Evolutionary conservation across 2,329 filamentous ascomycete genomes (phyloP).

Genomic region (Xylariaceae sp.): DNA sequence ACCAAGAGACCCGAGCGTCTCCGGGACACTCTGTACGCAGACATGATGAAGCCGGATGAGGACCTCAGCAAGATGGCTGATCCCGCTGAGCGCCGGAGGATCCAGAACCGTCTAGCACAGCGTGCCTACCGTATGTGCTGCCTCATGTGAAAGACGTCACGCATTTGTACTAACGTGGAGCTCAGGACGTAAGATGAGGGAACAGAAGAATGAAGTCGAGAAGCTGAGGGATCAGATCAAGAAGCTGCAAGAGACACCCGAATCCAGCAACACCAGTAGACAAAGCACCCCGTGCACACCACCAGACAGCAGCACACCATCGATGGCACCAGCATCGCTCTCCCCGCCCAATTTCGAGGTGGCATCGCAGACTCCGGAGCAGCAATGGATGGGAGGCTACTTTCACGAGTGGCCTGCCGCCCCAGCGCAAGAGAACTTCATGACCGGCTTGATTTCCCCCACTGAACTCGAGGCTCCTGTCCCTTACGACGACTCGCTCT

Average conservation of each 20-base stretch:
- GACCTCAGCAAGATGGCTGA: constrained; percentile 22
- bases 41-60: constrained; percentile 25
- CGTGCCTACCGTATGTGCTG: constrained; percentile 20
- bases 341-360: constrained; percentile 18
- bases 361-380: constrained; percentile 16
- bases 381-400: constrained; percentile 21
- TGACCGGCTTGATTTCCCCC: constrained; percentile 17
- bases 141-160: no score
- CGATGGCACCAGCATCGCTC: constrained; percentile 11
- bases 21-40: constrained; percentile 21
- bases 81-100: constrained; percentile 19
- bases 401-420: constrained; percentile 20
- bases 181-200: constrained; percentile 23
- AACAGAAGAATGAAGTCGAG: constrained; percentile 25
- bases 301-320: constrained; percentile 14
- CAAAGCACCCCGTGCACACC: constrained; percentile 19
- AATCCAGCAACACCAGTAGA: constrained; percentile 18
- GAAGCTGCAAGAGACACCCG: constrained; percentile 21
- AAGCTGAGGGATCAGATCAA: constrained; percentile 24
- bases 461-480: constrained; percentile 14
- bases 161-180: constrained; percentile 2
- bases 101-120: constrained; percentile 22
- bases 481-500: constrained; percentile 16
- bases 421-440: constrained; percentile 16
- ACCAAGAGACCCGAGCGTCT: constrained; percentile 20